phyloP scores from a whole-genome alignment of 78 protist genomes.

The Diacronema lutheri region DNA sequence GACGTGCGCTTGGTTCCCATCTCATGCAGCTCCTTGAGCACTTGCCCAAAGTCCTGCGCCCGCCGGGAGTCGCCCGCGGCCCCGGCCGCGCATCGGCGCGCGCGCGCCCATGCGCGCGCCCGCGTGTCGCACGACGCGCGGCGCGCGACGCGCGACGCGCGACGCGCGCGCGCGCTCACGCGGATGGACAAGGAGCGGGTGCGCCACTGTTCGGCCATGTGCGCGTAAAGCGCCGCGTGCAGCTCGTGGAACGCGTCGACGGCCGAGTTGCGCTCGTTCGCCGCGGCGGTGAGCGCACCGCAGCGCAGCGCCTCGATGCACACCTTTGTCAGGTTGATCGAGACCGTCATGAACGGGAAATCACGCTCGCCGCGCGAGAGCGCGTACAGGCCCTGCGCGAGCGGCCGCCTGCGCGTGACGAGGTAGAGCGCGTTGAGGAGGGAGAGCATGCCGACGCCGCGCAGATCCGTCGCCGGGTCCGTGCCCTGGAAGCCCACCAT shows the following conservation, averaged over 20 bases:
- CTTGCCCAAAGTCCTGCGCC: no score
- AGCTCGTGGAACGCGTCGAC: not conserved
- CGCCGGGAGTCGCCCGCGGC: no score
- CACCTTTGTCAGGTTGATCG: conserved; percentile 7
- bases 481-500: conserved; percentile 29
- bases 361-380: not conserved
- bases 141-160: no score
- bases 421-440: not conserved
- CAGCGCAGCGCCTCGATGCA: not conserved
- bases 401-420: not conserved
- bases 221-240: not conserved
- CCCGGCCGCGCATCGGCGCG: no score
- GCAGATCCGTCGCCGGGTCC: conserved; percentile 39
- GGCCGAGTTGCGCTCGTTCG: not conserved
- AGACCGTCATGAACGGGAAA: not conserved
- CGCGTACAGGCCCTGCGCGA: no score
- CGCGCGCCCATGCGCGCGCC: no score
- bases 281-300: not conserved
- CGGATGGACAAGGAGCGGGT: not conserved
- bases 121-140: no score
- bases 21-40: no score
- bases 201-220: not conserved
- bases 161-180: not conserved
- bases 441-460: conserved; percentile 19
- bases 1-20: no score